Evolutionary conservation across 1,284 basidiomycete species (phyloP), one percentile per base, ranked within the genome.

Genomic region (Malassezia arunalokei): DNA sequence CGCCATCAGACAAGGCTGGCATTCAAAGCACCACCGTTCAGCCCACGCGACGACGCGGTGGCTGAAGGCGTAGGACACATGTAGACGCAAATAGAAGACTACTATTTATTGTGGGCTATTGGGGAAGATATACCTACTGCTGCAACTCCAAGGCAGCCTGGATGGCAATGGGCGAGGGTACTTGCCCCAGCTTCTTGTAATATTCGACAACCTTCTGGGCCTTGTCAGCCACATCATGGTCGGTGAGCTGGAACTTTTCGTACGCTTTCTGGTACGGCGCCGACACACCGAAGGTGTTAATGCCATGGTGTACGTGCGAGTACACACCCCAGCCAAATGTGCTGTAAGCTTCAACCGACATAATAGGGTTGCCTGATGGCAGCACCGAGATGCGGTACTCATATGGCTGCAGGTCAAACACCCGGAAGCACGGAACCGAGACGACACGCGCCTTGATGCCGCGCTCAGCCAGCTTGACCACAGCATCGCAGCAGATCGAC

Each of bases 261-360:
- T 91, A 92, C 14, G 90, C 84, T 77, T 90, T 80, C 74, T 81
- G 80, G 75, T 87, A 90, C 15, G 90, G 89, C 43, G 84, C 90
- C 40, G 88, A 92, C 31, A 86, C 83, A 74, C 90, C 90, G 48
- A 65, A 63, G 33, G 58, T 53, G 54, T 60, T 55, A 52, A 69
- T 63, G 48, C 56, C 59, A 54, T 66, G 58, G 52, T 64, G 60
- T 20, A 64, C 71, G 59, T 74, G 72, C 33, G 66, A 57, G 60
- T 68, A 73, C 56, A 62, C 62, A 57, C 58, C 51, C 71, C 73
- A 73, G 60, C 73, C 69, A 47, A 64, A 56, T 20, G 68, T 67
- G 43, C 75, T 64, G 75, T 79, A 82, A 28, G 88, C 89, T 77
- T 95, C 90, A 58, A 95, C 80, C 43, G 87, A 87, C 59, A 95